Evolutionary conservation across 2,329 filamentous ascomycete species (phyloP).

Genomic region (Aschersonia sp.): DNA sequence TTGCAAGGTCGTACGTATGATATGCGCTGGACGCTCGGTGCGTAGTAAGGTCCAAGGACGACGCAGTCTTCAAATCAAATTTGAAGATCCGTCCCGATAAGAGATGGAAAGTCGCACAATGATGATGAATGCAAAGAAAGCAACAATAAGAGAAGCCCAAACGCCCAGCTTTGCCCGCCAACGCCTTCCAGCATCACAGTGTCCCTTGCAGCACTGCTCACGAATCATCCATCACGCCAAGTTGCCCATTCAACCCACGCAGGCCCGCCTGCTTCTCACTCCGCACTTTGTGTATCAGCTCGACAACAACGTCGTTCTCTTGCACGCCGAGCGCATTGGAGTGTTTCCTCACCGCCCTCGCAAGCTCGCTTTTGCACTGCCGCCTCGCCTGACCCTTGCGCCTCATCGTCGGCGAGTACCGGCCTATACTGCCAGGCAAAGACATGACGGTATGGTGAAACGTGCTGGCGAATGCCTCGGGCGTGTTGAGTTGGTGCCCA

Average conservation of each 20-base stretch:
- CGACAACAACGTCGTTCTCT: slow-evolving; percentile 73
- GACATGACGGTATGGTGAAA: slow-evolving; percentile 49
- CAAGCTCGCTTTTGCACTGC: slow-evolving; percentile 59
- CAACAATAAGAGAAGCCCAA: too few species aligned
- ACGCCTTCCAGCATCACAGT: too few species aligned
- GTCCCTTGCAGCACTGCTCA: not conserved
- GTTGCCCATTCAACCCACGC: slow-evolving; percentile 11
- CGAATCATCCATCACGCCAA: slow-evolving; percentile 21
- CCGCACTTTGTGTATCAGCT: slow-evolving; percentile 57
- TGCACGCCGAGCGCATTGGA: slow-evolving; percentile 69
- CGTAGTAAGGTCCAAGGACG: too few species aligned
- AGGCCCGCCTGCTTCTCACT: slow-evolving; percentile 15
- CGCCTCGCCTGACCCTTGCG: slow-evolving; percentile 47
- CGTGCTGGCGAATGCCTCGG: slow-evolving; percentile 52
- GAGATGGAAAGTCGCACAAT: too few species aligned
- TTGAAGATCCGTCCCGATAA: too few species aligned
- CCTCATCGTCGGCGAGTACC: slow-evolving; percentile 64
- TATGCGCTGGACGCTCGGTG: too few species aligned
- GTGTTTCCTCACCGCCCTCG: slow-evolving; percentile 61
- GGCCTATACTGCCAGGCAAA: slow-evolving; percentile 48
- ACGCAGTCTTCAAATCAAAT: too few species aligned
- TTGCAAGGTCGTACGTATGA: too few species aligned
- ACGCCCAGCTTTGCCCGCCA: too few species aligned
- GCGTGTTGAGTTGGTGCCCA: slow-evolving; percentile 56
- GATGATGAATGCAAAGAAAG: too few species aligned